phyloP scores from a whole-genome alignment of 768 basidiomycete genomes.

The Chalciporus pseudorubinellus region DNA sequence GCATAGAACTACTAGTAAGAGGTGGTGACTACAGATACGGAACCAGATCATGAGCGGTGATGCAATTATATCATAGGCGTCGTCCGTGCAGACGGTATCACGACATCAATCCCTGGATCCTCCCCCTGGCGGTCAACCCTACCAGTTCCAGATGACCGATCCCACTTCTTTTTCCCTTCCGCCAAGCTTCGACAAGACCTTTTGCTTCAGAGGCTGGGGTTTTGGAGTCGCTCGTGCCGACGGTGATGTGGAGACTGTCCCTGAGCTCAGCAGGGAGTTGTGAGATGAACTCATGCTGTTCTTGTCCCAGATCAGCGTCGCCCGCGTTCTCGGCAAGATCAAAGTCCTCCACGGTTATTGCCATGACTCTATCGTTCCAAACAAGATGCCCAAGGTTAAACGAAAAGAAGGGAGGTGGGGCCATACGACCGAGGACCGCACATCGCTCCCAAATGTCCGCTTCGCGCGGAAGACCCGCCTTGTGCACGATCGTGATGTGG shows the following conservation, averaged over 20 bases:
- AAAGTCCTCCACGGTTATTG: slow-evolving; percentile 66
- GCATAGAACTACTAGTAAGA: no score
- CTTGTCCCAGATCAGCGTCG: slow-evolving; percentile 30
- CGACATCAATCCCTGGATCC: slow-evolving; percentile 26
- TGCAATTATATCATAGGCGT: no score
- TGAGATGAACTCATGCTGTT: slow-evolving; percentile 47
- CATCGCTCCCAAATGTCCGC: slow-evolving; percentile 44
- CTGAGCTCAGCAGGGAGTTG: slow-evolving; percentile 46
- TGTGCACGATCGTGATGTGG: slow-evolving; percentile 87
- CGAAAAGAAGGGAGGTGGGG: slow-evolving; percentile 51
- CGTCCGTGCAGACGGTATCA: slow-evolving; percentile 1
- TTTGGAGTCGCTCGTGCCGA: slow-evolving; percentile 60
- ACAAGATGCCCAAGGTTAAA: slow-evolving; percentile 62
- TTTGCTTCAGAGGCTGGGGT: slow-evolving; percentile 70
- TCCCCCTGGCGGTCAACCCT: slow-evolving; percentile 29
- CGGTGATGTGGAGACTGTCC: slow-evolving; percentile 75
- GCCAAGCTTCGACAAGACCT: slow-evolving; percentile 58
- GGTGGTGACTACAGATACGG: no score
- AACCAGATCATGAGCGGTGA: no score
- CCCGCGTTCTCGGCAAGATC: slow-evolving; percentile 31
- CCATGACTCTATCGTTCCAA: slow-evolving; percentile 82
- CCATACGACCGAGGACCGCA: slow-evolving; percentile 10
- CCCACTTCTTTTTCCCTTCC: slow-evolving; percentile 32
- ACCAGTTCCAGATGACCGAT: slow-evolving; percentile 30
- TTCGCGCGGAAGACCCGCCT: slow-evolving; percentile 39